Evolutionary conservation across 2,329 filamentous ascomycete genomes (phyloP).

Genomic region (Ophiostoma ulmi): DNA sequence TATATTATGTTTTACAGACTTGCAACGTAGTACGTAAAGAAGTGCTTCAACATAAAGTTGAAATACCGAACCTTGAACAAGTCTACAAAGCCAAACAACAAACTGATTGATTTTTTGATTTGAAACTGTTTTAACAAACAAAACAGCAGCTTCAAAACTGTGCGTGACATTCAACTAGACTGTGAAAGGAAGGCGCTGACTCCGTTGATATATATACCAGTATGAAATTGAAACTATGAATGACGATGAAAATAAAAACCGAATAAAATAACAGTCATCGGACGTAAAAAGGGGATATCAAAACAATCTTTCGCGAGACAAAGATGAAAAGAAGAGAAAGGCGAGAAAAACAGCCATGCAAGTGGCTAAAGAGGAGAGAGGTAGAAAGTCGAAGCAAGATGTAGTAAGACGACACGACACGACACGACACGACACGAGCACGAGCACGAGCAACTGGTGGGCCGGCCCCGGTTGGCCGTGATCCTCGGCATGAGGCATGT

Average conservation of each 20-base stretch:
- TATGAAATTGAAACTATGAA: neutral
- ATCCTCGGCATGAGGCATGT: neutral
- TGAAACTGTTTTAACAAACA: neutral
- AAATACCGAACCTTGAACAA: neutral
- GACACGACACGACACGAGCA: no score
- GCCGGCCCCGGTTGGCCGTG: conserved; percentile 6
- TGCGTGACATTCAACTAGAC: neutral
- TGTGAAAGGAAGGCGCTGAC: neutral
- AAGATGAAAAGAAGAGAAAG: neutral
- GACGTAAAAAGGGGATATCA: conserved; percentile 14
- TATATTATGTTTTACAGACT: neutral
- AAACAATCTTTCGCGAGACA: neutral
- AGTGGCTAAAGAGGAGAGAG: neutral
- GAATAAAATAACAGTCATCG: neutral
- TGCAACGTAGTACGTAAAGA: neutral
- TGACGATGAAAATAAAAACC: neutral
- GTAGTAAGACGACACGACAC: neutral
- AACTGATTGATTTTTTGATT: no score
- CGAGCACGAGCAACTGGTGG: neutral
- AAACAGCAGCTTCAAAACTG: neutral
- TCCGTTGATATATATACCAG: neutral
- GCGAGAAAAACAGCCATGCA: neutral
- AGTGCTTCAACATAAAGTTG: neutral
- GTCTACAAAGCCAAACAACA: no score
- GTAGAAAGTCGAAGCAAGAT: neutral